Percentiles rank a stretch among this genome's conserved stretches.
These are phyloP conservation scores for Amyloporia xantha DNA, from an alignment of 768 basidiomycete genomes.

Conservation along the genomic window DNA sequence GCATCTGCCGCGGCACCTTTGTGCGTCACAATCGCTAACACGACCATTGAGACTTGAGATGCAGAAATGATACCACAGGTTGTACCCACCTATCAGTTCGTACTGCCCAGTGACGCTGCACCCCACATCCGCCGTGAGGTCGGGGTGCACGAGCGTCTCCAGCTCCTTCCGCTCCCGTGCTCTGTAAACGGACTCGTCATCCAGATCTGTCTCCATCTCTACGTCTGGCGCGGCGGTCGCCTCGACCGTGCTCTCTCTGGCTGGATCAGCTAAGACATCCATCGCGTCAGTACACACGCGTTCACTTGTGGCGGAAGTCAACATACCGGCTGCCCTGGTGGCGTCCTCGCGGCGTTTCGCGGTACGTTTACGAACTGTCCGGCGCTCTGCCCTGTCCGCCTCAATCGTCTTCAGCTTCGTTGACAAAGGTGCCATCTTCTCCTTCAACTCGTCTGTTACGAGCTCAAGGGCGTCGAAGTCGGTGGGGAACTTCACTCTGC, in stretches of 20 bases:
- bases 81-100: constrained; percentile 78
- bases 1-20: constrained; percentile 94
- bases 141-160: constrained; percentile 53
- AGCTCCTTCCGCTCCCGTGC: constrained; percentile 61
- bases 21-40: constrained; percentile 85
- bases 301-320: constrained; percentile 15
- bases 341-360: constrained; percentile 15
- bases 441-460: constrained; percentile 70
- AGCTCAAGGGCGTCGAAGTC: constrained; percentile 86
- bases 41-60: background rate
- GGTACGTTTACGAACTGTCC: constrained; percentile 66
- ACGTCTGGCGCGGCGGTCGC: no score
- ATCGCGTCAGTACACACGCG: constrained; percentile 24
- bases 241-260: constrained; percentile 33
- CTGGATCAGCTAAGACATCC: constrained; percentile 19
- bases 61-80: no score
- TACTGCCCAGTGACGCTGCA: constrained; percentile 78
- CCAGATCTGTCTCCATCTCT: no score
- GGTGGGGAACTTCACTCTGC: constrained; percentile 87
- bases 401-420: constrained; percentile 72
- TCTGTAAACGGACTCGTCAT: constrained; percentile 60
- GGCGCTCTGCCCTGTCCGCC: constrained; percentile 76
- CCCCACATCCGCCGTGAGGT: constrained; percentile 62
- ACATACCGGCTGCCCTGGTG: constrained; percentile 16
- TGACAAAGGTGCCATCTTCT: constrained; percentile 63